Evolutionary conservation across 495 filamentous ascomycete genomes (phyloP), one percentile per base, ranked within the genome.

Genomic region (Poronia punctata): DNA sequence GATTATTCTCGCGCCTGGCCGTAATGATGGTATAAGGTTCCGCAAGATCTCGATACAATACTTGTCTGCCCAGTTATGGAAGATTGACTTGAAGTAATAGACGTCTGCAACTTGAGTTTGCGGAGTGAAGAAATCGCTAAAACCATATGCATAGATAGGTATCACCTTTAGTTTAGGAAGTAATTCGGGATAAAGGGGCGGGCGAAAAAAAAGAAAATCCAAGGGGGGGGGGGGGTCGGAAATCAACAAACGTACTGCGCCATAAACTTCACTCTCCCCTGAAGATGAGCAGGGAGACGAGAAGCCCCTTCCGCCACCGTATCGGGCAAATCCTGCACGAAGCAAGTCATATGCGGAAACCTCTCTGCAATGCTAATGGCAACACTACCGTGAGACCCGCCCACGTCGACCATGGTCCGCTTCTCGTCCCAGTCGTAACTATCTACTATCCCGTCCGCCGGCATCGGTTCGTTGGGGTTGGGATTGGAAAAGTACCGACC

Each of bases 61-160:
- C 11, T 57, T 50, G 23, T 69, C 59, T 3, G 61, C 44, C 60
- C 68, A 69, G 40, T 77, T 68, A 32, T 78, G 74, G 11, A 79
- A 49, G 17, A 76, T 65, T 34, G 59, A 57, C 0, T 74, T 66
- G 12, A 76, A 57, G 31, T 72, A 62, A 46, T 77, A 79, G 1
- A 72, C 62, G 27, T 76, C 70, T 2, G 72, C 75, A n/a, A 39
- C 40, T 18, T 71, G 36, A 0, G 68, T 60, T 48, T 78, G 71
- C 7, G 43, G 34, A 4, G 56, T 47, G 50, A 74, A 67, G 48
- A 77, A 73, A 42, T 74, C 60, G 33, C 51, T 54, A n/a, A n/a
- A n/a, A n/a, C n/a, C n/a, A n/a, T n/a, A n/a, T n/a, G n/a, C n/a
- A n/a, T n/a, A n/a, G n/a, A n/a, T n/a, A n/a, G n/a, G n/a, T n/a